Evolutionary conservation across 371 early-diverging fungal genomes (phyloP).

Genomic region (Mucor ambiguus): DNA sequence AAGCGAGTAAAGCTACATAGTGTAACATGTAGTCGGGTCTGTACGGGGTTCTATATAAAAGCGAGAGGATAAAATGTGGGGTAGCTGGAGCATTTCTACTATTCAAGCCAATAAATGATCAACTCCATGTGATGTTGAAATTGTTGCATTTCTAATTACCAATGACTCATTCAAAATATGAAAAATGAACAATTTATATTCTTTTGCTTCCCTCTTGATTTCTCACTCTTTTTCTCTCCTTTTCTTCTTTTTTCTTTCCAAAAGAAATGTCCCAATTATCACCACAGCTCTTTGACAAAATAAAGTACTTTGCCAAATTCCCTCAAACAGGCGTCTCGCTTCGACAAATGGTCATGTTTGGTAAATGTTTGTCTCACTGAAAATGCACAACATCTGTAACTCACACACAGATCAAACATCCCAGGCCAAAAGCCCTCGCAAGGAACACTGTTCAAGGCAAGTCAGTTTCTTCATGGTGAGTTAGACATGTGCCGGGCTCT

Average conservation of each 20-base stretch:
- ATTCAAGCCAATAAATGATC: slow-evolving; percentile 9
- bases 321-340: slow-evolving; percentile 96
- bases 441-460: slow-evolving; percentile 84
- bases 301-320: slow-evolving; percentile 74
- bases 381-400: neutral
- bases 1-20: neutral
- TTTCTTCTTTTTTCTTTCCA: slow-evolving; percentile 13
- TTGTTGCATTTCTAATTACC: neutral
- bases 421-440: slow-evolving; percentile 82
- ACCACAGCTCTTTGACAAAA: slow-evolving; percentile 71
- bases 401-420: neutral
- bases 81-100: slow-evolving; percentile 1
- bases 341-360: slow-evolving; percentile 66
- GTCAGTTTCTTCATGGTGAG: slow-evolving; percentile 85
- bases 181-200: neutral
- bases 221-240: neutral
- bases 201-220: neutral
- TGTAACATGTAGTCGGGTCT: slow-evolving; percentile 22
- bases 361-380: slow-evolving; percentile 11
- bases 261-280: slow-evolving; percentile 54
- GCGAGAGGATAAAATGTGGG: slow-evolving; percentile 20
- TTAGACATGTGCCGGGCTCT: neutral
- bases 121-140: slow-evolving; percentile 17
- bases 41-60: slow-evolving; percentile 7
- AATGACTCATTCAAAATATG: slow-evolving; percentile 20